phyloP scores from a whole-genome alignment of 139 green algal species.

The Micractinium conductrix region DNA sequence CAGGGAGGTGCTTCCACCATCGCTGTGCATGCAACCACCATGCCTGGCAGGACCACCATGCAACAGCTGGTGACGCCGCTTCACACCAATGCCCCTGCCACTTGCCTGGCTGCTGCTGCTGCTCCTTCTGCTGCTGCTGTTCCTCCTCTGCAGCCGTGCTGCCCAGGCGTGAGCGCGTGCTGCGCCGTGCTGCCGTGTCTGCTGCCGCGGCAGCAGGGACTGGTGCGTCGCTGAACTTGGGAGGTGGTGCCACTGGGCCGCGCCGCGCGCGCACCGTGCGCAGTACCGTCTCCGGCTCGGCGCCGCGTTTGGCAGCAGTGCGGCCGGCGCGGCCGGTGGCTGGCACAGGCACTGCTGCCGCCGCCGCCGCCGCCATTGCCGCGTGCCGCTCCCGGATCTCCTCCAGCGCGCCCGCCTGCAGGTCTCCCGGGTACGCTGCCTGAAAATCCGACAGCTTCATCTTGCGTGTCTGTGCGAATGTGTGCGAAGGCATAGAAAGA shows the following conservation, averaged over 20 bases:
- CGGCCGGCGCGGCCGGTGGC: constrained; percentile 3
- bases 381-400: constrained; percentile 42
- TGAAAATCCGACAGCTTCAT: constrained; percentile 44
- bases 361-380: constrained; percentile 23
- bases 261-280: constrained; percentile 23
- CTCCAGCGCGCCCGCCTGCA: constrained; percentile 41
- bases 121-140: constrained; percentile 13
- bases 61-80: not conserved
- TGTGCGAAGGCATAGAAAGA: too few relatives aligned
- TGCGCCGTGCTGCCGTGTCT: constrained; percentile 4
- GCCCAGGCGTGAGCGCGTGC: not conserved
- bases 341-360: not conserved
- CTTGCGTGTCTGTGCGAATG: constrained; percentile 26
- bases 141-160: not conserved
- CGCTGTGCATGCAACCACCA: too few relatives aligned
- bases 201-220: not conserved
- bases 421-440: constrained; percentile 37
- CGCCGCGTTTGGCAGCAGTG: constrained; percentile 16
- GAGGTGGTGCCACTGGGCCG: not conserved
- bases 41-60: not conserved
- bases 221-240: constrained; percentile 19
- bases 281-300: constrained; percentile 39
- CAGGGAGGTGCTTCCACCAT: not conserved
- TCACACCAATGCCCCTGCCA: not conserved
- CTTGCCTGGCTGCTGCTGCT: constrained; percentile 17